Evolutionary conservation across 306 rosid species (phyloP).

Genomic region (Canavalia gladiata): DNA sequence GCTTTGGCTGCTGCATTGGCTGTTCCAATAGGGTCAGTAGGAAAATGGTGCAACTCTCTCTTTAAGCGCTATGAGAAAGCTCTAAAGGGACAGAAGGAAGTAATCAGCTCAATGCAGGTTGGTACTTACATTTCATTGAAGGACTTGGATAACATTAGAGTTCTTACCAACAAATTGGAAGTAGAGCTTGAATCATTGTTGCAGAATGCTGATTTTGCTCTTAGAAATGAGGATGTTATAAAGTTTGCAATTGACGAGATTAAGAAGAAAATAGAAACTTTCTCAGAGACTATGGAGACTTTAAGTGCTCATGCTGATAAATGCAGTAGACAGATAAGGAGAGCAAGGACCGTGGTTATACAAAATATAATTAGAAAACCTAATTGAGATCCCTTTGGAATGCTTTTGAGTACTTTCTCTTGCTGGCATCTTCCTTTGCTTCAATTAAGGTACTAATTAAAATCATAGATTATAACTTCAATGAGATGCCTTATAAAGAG

Average conservation of each 20-base stretch:
- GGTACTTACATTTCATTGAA: conserved; percentile 60
- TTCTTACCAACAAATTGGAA: conserved; percentile 61
- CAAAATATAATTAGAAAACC: conserved; percentile 63
- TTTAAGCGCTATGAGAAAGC: conserved; percentile 67
- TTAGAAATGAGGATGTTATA: conserved; percentile 70
- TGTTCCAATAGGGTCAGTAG: conserved; percentile 81
- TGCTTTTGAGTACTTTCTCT: conserved; percentile 44
- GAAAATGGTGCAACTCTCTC: conserved; percentile 82
- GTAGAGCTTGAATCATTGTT: conserved; percentile 58
- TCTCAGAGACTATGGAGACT: conserved; percentile 60
- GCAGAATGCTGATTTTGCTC: conserved; percentile 69
- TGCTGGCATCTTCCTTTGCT: conserved; percentile 13
- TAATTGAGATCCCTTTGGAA: conserved; percentile 27
- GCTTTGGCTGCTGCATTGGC: conserved; percentile 78
- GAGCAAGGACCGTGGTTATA: conserved; percentile 73
- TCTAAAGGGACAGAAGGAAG: conserved; percentile 60
- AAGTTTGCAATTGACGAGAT: conserved; percentile 75
- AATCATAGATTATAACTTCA: conserved; percentile 24
- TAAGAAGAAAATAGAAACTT: conserved; percentile 72
- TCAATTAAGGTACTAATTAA: conserved; percentile 19
- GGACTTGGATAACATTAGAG: conserved; percentile 72
- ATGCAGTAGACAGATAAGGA: conserved; percentile 65
- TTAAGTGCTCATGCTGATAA: conserved; percentile 66
- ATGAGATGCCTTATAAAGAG: conserved; percentile 32
- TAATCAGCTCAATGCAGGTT: conserved; percentile 67